Percentiles rank a stretch among this genome's conserved stretches.
Evolutionary conservation across 2,329 filamentous ascomycete genomes (phyloP).

Genomic region (Graphilbum ipis-grandicollis): DNA sequence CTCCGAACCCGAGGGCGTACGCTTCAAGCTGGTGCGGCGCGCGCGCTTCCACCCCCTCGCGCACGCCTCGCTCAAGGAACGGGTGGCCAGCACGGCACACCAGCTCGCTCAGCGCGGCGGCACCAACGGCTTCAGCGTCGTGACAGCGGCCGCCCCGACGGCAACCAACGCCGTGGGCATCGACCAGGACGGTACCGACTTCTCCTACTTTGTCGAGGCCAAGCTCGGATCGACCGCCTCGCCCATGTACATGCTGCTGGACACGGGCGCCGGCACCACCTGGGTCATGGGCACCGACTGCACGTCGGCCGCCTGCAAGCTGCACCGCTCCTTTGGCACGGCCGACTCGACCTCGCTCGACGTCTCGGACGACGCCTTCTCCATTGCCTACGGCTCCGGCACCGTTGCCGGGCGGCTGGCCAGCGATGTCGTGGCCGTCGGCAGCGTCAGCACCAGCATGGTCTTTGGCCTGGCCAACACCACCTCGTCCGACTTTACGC

Average conservation of each 20-base stretch:
- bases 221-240: constrained; percentile 36
- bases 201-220: constrained; percentile 45
- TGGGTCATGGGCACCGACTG: constrained; percentile 72
- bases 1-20: not conserved
- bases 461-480: constrained; percentile 56
- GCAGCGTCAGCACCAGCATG: constrained; percentile 44
- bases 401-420: constrained; percentile 49
- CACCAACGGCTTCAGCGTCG: constrained; percentile 28
- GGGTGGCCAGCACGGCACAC: constrained; percentile 20
- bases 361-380: constrained; percentile 32
- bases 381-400: constrained; percentile 62
- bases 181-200: constrained; percentile 47
- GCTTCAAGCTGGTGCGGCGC: constrained; percentile 3
- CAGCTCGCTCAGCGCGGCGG: constrained; percentile 10
- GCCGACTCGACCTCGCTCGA: constrained; percentile 47
- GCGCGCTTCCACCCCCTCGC: constrained; percentile 13
- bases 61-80: constrained; percentile 15
- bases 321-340: constrained; percentile 53
- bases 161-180: constrained; percentile 34
- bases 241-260: constrained; percentile 42
- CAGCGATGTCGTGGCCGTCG: constrained; percentile 50
- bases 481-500: constrained; percentile 56
- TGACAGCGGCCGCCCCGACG: constrained; percentile 26
- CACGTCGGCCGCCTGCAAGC: constrained; percentile 43
- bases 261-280: constrained; percentile 53